phyloP scores from a whole-genome alignment of 257 asterid genomes.

The Penstemon davidsonii region DNA sequence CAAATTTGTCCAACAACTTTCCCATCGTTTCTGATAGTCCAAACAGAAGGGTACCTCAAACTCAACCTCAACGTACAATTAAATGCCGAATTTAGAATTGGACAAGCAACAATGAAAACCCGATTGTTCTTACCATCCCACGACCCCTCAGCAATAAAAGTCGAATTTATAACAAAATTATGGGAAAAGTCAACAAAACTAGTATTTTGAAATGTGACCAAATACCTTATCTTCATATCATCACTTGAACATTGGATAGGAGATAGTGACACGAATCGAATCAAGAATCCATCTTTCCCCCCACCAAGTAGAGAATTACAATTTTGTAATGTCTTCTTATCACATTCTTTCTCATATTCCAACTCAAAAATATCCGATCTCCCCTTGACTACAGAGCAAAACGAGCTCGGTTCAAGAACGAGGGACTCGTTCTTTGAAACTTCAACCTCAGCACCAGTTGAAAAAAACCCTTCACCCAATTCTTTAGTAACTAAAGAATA shows the following conservation, averaged over 20 bases:
- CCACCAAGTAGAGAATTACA: conserved; percentile 35
- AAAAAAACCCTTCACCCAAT: conserved; percentile 1
- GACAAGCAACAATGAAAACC: conserved; percentile 52
- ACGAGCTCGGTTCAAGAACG: conserved; percentile 21
- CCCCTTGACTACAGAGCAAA: conserved; percentile 32
- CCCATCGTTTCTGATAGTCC: conserved; percentile 39
- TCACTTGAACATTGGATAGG: conserved; percentile 45
- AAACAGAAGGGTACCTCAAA: conserved; percentile 45
- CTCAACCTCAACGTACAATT: conserved; percentile 51
- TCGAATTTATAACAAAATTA: conserved; percentile 24
- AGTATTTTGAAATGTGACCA: conserved; percentile 26
- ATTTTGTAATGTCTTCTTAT: not conserved
- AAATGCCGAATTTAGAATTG: conserved; percentile 32
- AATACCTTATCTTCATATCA: conserved; percentile 40
- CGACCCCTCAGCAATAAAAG: conserved; percentile 60
- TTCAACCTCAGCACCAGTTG: conserved; percentile 18
- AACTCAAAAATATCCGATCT: conserved; percentile 27
- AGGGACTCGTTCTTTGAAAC: conserved; percentile 28
- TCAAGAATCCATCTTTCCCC: conserved; percentile 28
- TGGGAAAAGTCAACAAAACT: not conserved
- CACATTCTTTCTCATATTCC: conserved; percentile 42
- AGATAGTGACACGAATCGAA: conserved; percentile 33
- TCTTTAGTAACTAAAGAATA: conserved; percentile 39
- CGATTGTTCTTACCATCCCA: conserved; percentile 53
- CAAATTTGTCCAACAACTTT: conserved; percentile 47